Base-by-base conservation (phyloP, 2,329 filamentous ascomycete species). In the Epichloe typhina region DNA sequence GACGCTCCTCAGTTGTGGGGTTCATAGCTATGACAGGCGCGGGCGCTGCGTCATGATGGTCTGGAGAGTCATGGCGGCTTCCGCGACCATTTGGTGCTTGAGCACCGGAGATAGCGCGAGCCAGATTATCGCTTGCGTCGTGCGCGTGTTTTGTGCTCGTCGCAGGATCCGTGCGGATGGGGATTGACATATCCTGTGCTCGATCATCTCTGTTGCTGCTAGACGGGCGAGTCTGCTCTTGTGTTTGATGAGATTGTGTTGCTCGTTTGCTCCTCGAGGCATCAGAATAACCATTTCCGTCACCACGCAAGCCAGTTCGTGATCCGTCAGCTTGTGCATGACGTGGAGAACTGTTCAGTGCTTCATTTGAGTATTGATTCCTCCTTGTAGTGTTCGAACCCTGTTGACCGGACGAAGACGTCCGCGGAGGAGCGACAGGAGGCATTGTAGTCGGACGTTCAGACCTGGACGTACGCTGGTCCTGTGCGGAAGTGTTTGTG, bases 71-170 rank as follows among this genome's bases (percentile, higher is more conserved):
- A 42, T 65, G 60, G 41, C 62, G 60, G 31, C 55, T 40, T 3
- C 45, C 47, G 37, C 57, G 63, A 17, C 58, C 58, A 44, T 61
- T 65, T 21, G 56, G 59, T 58, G 62, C 62, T 42, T 67, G 64
- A 31, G 61, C 55, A 40, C 61, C 58, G 43, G 65, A 58, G 55
- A 91, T 73, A 55, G 90, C 80, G 54, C 85, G 80, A 63, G 86
- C 87, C 55, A 95, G 76, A 35, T 88, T 82, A 51, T 89, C 82
- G 66, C 84, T 90, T 51, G 86, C 82, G 64, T 95, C 87, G 52
- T 85, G 81, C 13, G 82, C 79, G 12, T 86, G 74, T 41, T 75
- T 76, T 17, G 76, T 73, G 45, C 75, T 66, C 38, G 68, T 65
- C 56, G 53, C 68, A 54, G 62, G 66, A 52, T 69, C 68, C 46